These are phyloP conservation scores for Aspergillus olivimuriae DNA, from an alignment of 495 filamentous ascomycete species.

Conservation along the genomic window DNA sequence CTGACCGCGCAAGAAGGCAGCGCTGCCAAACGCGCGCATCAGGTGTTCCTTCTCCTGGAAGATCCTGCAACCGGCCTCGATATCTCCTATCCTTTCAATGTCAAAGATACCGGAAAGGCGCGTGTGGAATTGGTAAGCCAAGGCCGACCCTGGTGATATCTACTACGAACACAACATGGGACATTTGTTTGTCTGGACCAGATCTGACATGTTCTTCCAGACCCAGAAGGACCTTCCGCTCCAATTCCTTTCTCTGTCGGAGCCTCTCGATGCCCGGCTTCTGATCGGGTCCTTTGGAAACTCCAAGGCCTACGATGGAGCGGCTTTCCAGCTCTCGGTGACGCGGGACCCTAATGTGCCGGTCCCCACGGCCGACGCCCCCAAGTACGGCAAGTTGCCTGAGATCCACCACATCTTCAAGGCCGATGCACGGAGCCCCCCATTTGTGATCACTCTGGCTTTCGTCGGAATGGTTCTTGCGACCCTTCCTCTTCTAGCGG, in stretches of 20 bases:
- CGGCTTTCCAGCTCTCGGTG: slow-evolving; percentile 63
- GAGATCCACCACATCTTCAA: slow-evolving; percentile 94
- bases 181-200: background rate
- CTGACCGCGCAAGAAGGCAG: slow-evolving; percentile 75
- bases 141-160: too few species aligned
- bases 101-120: slow-evolving; percentile 84
- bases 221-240: slow-evolving; percentile 83
- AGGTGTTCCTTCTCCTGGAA: slow-evolving; percentile 80
- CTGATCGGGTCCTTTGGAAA: slow-evolving; percentile 83
- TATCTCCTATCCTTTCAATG: slow-evolving; percentile 76
- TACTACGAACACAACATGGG: background rate
- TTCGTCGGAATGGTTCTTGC: slow-evolving; percentile 68
- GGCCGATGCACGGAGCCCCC: slow-evolving; percentile 68
- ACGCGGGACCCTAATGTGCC: slow-evolving; percentile 54
- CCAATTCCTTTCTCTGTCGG: slow-evolving; percentile 63
- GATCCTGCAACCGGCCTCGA: slow-evolving; percentile 72
- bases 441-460: slow-evolving; percentile 71
- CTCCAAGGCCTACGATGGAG: slow-evolving; percentile 55
- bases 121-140: slow-evolving; percentile 70
- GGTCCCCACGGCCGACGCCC: slow-evolving; percentile 48
- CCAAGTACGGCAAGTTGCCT: slow-evolving; percentile 72
- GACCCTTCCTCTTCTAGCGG: slow-evolving; percentile 64
- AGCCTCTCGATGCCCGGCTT: slow-evolving; percentile 68
- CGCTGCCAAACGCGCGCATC: slow-evolving; percentile 77
- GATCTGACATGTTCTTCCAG: slow-evolving; percentile 38